Base-by-base conservation (phyloP, 345 rosid species). In the Eucalyptus coolabah region DNA sequence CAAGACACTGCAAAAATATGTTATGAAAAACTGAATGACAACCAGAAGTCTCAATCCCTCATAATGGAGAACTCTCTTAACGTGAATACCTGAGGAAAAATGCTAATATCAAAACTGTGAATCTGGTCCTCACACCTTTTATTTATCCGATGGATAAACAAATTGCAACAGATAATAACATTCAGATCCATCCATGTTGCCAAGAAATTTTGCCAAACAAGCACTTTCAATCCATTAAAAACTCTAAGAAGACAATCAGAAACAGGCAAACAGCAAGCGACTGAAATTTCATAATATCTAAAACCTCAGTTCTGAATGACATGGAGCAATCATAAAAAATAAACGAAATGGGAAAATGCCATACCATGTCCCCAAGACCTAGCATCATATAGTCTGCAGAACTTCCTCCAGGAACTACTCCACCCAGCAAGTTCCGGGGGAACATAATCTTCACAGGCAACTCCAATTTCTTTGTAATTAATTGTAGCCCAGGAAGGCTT, bases 361-460 rank as follows among this genome's bases (percentile, higher is more conserved):
- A 80, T 95, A 98, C 99, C 99, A 98, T 97, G 94, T 98, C 99
- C 89, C 99, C 99, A 45, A 98, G 99, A 88, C 99, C 99, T 89
- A 98, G 98, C 99, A 98, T 97, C 99, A 97, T 97, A 94, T 94
- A 98, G 89, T 98, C 98, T 8, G 95, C 90, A 86, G 95, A 91
- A 89, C 88, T 94, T 89, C 93, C 94, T 89, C 96, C 97, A 30
- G 96, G 93, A 34, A 93, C 91, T 40, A 96, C 91, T 87, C 98
- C 93, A 24, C 98, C 97, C 81, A 97, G 90, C 94, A 98, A 90
- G 92, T 98, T 95, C 93, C 97, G 92, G 3, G 99, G 98, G 77
- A 97, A 96, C 51, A 98, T 95, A 91, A 98, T 97, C 91, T 98
- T 98, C 88, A 98, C 99, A 0, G 99, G 99, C 90, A 98, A 93